phyloP scores from a whole-genome alignment of 2,329 filamentous ascomycete genomes.

The Hypoxylon sp. region DNA sequence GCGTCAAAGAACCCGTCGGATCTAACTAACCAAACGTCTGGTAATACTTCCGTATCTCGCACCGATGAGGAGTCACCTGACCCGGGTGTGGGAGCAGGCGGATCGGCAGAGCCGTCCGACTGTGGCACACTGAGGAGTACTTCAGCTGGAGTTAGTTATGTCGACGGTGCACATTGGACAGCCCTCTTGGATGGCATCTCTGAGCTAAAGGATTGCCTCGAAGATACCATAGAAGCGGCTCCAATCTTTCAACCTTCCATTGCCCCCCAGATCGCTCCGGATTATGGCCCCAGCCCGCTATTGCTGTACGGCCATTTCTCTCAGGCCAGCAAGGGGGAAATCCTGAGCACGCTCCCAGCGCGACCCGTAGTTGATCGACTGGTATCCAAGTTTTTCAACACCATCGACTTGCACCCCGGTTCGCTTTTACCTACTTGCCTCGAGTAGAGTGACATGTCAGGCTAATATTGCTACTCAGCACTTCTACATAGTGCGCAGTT shows the following conservation, averaged over 20 bases:
- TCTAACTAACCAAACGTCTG: conserved; percentile 6
- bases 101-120: conserved; percentile 47
- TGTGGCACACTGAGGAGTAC: conserved; percentile 53
- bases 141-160: conserved; percentile 53
- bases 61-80: conserved; percentile 30
- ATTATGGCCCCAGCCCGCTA: conserved; percentile 41
- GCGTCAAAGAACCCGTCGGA: conserved; percentile 25
- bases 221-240: conserved; percentile 48
- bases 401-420: conserved; percentile 51
- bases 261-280: conserved; percentile 6
- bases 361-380: conserved; percentile 55
- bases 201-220: conserved; percentile 57
- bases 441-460: background rate
- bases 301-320: conserved; percentile 55
- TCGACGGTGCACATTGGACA: conserved; percentile 58
- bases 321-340: conserved; percentile 50
- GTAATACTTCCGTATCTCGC: conserved; percentile 4
- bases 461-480: conserved; percentile 35
- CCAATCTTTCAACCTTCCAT: conserved; percentile 3
- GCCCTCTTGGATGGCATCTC: conserved; percentile 59
- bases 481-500: conserved; percentile 54
- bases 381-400: conserved; percentile 58
- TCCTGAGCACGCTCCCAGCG: conserved; percentile 55
- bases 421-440: conserved; percentile 1
- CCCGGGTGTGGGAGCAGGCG: conserved; percentile 1